Conservation (phyloP, 208 protist genomes). For the Trypanosoma scelopori region DNA sequence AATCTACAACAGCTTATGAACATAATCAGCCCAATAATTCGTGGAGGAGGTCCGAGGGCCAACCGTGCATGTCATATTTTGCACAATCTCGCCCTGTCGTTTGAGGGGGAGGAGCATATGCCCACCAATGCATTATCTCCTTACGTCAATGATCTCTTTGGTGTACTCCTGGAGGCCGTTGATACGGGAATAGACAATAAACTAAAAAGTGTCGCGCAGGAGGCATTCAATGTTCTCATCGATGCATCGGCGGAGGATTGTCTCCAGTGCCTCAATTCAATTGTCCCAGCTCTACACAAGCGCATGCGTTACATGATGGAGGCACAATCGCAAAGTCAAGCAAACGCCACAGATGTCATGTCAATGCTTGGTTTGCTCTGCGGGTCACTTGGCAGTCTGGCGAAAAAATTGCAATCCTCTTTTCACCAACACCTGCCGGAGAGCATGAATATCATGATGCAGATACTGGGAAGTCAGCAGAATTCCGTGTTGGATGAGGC, state of each 20-base stretch:
- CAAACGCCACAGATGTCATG: constrained; percentile 51
- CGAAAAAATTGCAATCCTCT: constrained; percentile 57
- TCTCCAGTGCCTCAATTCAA: constrained; percentile 40
- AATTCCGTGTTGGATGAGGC: constrained; percentile 93
- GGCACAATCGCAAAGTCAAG: constrained; percentile 38
- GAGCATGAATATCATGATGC: constrained; percentile 62
- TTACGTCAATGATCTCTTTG: constrained; percentile 80
- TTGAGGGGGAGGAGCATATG: constrained; percentile 69
- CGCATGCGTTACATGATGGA: constrained; percentile 60
- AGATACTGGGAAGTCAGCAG: constrained; percentile 50
- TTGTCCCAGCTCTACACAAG: constrained; percentile 77
- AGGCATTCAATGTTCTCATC: constrained; percentile 93
- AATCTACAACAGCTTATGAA: constrained; percentile 78
- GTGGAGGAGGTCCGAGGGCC: constrained; percentile 62
- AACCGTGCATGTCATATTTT: constrained; percentile 93
- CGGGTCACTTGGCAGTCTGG: constrained; percentile 73
- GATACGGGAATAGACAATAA: constrained; percentile 74
- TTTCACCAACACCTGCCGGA: constrained; percentile 46
- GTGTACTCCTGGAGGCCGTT: constrained; percentile 63
- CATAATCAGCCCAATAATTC: constrained; percentile 65
- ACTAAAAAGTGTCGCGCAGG: constrained; percentile 88
- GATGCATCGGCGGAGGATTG: constrained; percentile 79
- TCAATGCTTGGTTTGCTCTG: constrained; percentile 86
- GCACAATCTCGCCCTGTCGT: constrained; percentile 92
- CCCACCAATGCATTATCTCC: constrained; percentile 82